Conservation (phyloP, 345 rosid species). For the Physaria fendleri region DNA sequence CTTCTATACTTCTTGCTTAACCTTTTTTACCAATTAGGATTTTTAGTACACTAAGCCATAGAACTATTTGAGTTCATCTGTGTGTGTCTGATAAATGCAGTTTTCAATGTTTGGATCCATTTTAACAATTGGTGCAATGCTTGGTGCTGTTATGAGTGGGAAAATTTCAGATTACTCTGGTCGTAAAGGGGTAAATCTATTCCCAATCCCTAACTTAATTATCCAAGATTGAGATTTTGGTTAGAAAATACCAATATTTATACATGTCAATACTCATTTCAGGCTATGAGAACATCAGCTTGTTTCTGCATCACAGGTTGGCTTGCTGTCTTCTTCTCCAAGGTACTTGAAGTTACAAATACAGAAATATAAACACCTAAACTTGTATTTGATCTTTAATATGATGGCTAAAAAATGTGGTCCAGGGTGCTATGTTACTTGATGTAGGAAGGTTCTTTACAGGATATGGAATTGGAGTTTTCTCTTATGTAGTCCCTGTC, state of each 20-base stretch:
- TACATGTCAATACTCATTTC: slow-evolving; percentile 13
- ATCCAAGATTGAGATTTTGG: not conserved
- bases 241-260: not conserved
- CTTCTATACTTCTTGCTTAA: not conserved
- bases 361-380: not conserved
- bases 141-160: slow-evolving; percentile 88
- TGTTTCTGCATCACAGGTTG: slow-evolving; percentile 73
- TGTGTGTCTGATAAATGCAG: slow-evolving; percentile 32
- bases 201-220: not conserved
- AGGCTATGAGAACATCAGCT: slow-evolving; percentile 90
- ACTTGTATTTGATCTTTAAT: not conserved
- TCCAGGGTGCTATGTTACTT: slow-evolving; percentile 55
- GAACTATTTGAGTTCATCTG: not conserved
- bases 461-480: slow-evolving; percentile 84
- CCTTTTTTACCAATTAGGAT: not conserved
- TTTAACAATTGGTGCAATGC: slow-evolving; percentile 88
- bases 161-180: slow-evolving; percentile 64
- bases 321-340: slow-evolving; percentile 67
- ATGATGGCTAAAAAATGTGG: not conserved
- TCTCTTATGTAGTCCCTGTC: slow-evolving; percentile 87
- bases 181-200: slow-evolving; percentile 71
- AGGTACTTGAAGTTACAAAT: slow-evolving; percentile 27
- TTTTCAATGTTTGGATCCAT: slow-evolving; percentile 95
- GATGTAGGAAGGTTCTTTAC: slow-evolving; percentile 82
- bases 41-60: not conserved